Evolutionary conservation across 108 stramenopile genomes (phyloP).

Genomic region (Cylindrotheca closterium): DNA sequence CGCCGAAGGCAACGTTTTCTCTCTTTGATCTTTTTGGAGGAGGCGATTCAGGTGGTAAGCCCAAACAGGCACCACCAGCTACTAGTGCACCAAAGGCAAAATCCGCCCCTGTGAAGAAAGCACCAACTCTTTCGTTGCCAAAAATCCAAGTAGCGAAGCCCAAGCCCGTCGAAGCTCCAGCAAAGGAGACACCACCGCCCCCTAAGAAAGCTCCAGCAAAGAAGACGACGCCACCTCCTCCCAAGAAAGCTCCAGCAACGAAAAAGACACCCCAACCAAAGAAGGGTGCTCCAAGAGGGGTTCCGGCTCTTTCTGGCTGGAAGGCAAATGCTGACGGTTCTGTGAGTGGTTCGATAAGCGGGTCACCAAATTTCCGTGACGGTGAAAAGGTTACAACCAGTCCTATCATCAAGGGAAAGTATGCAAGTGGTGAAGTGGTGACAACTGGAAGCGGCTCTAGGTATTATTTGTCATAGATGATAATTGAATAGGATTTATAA

Average conservation of each 20-base stretch:
- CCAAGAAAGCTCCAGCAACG: neutral
- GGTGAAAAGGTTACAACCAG: slow-evolving; percentile 72
- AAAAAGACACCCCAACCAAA: neutral
- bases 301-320: slow-evolving; percentile 52
- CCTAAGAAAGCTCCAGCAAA: neutral
- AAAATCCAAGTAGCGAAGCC: neutral
- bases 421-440: slow-evolving; percentile 58
- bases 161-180: neutral
- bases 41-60: neutral
- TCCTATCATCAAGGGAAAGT: slow-evolving; percentile 53
- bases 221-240: neutral
- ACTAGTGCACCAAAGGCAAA: slow-evolving; percentile 1
- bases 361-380: slow-evolving; percentile 61
- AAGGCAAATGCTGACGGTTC: slow-evolving; percentile 61
- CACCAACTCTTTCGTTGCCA: neutral
- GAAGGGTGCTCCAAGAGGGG: slow-evolving; percentile 36
- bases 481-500: too few relatives aligned
- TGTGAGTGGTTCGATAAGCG: slow-evolving; percentile 60
- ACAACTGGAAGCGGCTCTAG: slow-evolving; percentile 71
- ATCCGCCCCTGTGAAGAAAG: neutral
- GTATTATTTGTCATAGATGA: slow-evolving; percentile 55
- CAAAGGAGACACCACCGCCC: neutral
- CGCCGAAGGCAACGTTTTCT: slow-evolving; percentile 39
- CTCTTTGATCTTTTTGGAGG: slow-evolving; percentile 37
- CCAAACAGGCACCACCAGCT: neutral